phyloP scores from a whole-genome alignment of 2,329 filamentous ascomycete genomes.

The Alternaria arborescens region DNA sequence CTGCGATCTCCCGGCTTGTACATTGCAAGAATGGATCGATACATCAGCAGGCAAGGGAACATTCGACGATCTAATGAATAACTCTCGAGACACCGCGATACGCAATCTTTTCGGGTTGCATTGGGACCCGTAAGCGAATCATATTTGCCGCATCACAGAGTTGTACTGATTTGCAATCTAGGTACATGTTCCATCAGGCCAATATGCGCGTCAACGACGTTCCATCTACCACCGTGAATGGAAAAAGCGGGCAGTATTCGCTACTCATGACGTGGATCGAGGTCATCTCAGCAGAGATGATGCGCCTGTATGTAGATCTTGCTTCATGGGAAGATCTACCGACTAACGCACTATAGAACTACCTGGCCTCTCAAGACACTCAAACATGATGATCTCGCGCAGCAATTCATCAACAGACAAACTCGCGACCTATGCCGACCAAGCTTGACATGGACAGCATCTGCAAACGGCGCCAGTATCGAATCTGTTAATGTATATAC shows the following conservation, averaged over 20 bases:
- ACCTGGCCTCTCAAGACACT: conserved; percentile 64
- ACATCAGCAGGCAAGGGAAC: conserved; percentile 65
- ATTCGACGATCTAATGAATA: conserved; percentile 61
- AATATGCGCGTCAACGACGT: conserved; percentile 64
- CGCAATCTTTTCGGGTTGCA: conserved; percentile 66
- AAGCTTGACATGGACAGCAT: conserved; percentile 57
- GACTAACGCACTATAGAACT: conserved; percentile 32
- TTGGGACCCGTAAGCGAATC: conserved; percentile 55
- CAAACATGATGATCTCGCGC: conserved; percentile 65
- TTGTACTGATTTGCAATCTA: conserved; percentile 19
- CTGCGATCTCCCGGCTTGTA: conserved; percentile 66
- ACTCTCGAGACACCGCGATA: conserved; percentile 63
- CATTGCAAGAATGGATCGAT: conserved; percentile 67
- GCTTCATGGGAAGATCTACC: background rate
- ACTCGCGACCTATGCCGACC: conserved; percentile 63
- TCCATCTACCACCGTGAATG: conserved; percentile 58
- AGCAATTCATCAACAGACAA: conserved; percentile 62
- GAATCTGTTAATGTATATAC: conserved; percentile 60
- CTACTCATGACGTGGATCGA: conserved; percentile 68
- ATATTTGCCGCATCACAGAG: too few relatives aligned
- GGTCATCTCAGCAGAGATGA: conserved; percentile 62
- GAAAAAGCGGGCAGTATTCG: conserved; percentile 57
- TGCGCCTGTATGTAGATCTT: conserved; percentile 53
- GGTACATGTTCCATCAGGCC: conserved; percentile 72
- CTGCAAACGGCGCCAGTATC: conserved; percentile 56